Evolutionary conservation across 345 rosid species (phyloP), one percentile per base, ranked within the genome.

Genomic region (Ailanthus altissimus): DNA sequence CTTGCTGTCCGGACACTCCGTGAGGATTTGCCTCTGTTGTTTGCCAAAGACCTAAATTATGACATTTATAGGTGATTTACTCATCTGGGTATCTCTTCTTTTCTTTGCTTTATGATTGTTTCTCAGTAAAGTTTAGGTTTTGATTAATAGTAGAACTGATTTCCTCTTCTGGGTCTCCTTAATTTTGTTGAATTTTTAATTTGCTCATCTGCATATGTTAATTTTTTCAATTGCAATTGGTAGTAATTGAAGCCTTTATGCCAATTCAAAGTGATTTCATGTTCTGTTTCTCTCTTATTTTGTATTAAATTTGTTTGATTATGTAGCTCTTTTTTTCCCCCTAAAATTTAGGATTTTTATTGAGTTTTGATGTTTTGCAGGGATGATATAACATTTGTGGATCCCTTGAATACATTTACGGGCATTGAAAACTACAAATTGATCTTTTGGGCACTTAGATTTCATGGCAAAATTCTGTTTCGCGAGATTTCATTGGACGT

Each of bases 371-470:
- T 76, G 20, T 6, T 56, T 54, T 61, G 16, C 92, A 91, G 97
- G 94, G 97, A 92, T 66, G 94, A 94, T 80, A 85, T 94, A 78
- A 90, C 97, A 23, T 85, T 92, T 77, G 38, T 76, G 46, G 97
- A 94, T 84, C 97, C 95, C 21, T 68, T 91, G 87, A 92, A 94
- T 83, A 88, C 89, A 5, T 90, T 94, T 75, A 72, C 89, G n/a
- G 98, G 98, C 49, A 91, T 92, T 64, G 92, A 90, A 11, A 92
- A 88, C 71, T 94, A 94, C 82, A 94, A 90, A 72, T 58, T 87
- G 83, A 87, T 94, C 80, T 94, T 94, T 81, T 92, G 98, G 98
- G 94, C 98, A 21, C 80, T 91, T 74, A 89, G 93, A 65, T 91
- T 94, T 82, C 97, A 94, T 76, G 97, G 97, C n/a, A 92, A 84